Percentiles rank a stretch among this genome's conserved stretches.
Evolutionary conservation across 2,329 filamentous ascomycete species (phyloP).

Genomic region (Pseudogymnoascus sp.): DNA sequence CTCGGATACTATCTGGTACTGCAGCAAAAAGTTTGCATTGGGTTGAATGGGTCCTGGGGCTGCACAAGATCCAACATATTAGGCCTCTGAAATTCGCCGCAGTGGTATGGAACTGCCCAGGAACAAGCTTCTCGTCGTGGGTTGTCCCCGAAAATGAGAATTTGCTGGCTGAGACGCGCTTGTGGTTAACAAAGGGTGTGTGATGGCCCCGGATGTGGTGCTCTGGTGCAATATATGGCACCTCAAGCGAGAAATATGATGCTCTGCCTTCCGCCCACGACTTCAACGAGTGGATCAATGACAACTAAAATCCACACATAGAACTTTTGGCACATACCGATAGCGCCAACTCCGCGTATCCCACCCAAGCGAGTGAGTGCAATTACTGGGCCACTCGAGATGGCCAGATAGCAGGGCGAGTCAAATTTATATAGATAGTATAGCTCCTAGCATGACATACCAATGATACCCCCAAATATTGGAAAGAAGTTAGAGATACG

Average conservation of each 20-base stretch:
- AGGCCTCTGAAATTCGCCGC: background rate
- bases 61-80: background rate
- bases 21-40: background rate
- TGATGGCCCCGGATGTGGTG: background rate
- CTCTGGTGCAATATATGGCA: background rate
- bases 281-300: background rate
- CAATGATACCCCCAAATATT: background rate
- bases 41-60: background rate
- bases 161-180: background rate
- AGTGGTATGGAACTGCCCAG: background rate
- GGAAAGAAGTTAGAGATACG: background rate
- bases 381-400: background rate
- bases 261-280: background rate
- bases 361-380: background rate
- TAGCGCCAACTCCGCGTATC: no score
- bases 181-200: background rate
- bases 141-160: background rate
- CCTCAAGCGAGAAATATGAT: background rate
- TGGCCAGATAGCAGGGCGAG: background rate
- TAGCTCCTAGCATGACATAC: background rate
- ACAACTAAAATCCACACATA: background rate
- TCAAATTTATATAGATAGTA: background rate
- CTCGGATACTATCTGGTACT: background rate
- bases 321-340: background rate
- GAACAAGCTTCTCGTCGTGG: background rate